These are phyloP conservation scores for Podospora pseudocomata DNA, from an alignment of 495 filamentous ascomycete species.

Conservation along the genomic window DNA sequence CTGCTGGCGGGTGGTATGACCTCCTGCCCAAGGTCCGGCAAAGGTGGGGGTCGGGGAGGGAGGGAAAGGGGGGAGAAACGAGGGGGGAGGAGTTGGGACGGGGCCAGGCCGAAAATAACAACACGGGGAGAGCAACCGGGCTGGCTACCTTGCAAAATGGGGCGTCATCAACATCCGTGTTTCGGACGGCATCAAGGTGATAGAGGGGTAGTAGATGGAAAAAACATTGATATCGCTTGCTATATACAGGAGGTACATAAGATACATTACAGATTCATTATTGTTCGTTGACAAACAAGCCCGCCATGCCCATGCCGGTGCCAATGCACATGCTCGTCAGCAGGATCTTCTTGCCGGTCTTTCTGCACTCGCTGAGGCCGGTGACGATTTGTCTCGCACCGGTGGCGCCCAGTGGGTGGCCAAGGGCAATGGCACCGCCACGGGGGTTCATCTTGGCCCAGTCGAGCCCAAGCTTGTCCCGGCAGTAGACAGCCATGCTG, in stretches of 20 bases:
- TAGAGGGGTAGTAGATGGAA: neutral
- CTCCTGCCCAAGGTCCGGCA: constrained; percentile 49
- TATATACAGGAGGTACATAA: neutral
- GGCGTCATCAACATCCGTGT: neutral
- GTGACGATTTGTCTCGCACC: constrained; percentile 80
- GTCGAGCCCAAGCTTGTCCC: constrained; percentile 71
- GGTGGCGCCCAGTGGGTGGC: constrained; percentile 79
- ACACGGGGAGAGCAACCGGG: neutral
- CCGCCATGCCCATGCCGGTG: constrained; percentile 79
- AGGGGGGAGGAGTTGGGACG: neutral
- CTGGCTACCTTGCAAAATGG: neutral
- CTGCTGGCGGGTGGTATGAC: constrained; percentile 57
- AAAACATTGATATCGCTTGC: neutral
- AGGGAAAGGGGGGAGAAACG: neutral
- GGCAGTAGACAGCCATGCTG: constrained; percentile 93
- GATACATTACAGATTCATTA: constrained; percentile 12
- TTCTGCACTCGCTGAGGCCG: constrained; percentile 73
- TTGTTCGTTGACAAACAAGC: constrained; percentile 78
- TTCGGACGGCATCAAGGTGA: neutral
- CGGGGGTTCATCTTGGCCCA: constrained; percentile 84
- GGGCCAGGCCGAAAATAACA: neutral
- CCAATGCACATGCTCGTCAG: constrained; percentile 88
- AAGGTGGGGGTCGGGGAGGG: neutral
- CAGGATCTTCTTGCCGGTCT: constrained; percentile 76
- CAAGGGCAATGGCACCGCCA: constrained; percentile 74